Base-by-base conservation (phyloP, 257 asterid genomes). In the Solanum rostratum region DNA sequence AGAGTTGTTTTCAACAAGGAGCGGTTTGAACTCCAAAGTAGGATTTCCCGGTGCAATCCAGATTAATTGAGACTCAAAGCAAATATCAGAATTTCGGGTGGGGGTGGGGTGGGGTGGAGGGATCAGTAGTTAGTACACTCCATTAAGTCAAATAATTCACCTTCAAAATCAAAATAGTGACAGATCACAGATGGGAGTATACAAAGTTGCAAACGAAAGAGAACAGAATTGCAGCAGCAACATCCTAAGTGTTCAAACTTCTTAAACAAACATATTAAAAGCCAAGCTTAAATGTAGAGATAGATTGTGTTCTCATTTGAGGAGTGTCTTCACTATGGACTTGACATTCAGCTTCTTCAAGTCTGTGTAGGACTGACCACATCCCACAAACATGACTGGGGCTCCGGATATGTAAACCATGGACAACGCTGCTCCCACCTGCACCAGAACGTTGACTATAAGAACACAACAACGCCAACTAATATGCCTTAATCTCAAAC, bases 371-470 rank as follows among this genome's bases (percentile, higher is more conserved):
- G 98, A 96, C 92, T 95, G 99, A 78, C 99, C 99, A 79, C 99
- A 96, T 43, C 99, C 99, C 54, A 96, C 97, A 66, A 96, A 96
- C 98, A 96, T 96, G 57, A 96, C 97, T 0, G 99, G 99, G 12
- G 99, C 90, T 60, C 99, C 98, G 8, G 99, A 96, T n/a, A 92
- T 87, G 89, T 96, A 96, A 22, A 96, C 99, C 99, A 96, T 96
- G 2, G 99, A 96, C 20, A 96, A 85, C 9, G 99, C 99, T 80
- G 99, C 99, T 86, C 99, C 99, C 37, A 96, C 99, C 99, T 96
- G 83, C 19, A 52, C 37, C 63, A 50, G n/a, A 9, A 27, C 84
- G 88, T 81, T 59, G 29, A 65, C 20, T 22, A 20, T 43, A 30
- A 65, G 24, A 20, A 22, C 2, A 74, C 22, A 45, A 73, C 80